Base-by-base conservation (phyloP, 257 asterid genomes). In the Petrea volubilis region DNA sequence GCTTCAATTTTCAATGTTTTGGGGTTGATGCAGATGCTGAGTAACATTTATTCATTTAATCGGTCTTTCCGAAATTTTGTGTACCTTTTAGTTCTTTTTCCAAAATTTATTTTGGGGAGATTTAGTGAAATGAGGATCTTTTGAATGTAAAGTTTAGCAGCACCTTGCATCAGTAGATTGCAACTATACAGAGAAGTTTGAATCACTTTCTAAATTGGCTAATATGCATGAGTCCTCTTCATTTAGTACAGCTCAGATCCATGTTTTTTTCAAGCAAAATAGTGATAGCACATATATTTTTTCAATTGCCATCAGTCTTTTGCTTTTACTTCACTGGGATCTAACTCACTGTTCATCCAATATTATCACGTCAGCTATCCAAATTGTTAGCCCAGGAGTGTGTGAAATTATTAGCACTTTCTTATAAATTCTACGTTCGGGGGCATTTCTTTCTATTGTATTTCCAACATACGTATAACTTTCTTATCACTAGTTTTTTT, bases 11-110 rank as follows among this genome's bases (percentile, higher is more conserved):
- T 56, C 62, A 28, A 29, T 28, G 14, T 28, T 15, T 64, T 33
- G 38, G 72, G 77, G 53, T 29, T 18, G 44, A 36, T n/a, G n/a
- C n/a, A n/a, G n/a, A 41, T n/a, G 24, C 29, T 47, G 73, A 58
- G 71, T 47, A 61, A 2, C 15, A 27, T 28, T 18, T 63, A 41
- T 23, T 36, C 15, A 38, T 20, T 36, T 24, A 31, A 15, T 23
- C 7, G 12, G 15, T 24, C 15, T 36, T 24, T 25, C 5, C 1
- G 8, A 51, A 28, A 17, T 7, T 36, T 52, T 9, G 9, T 1
- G 24, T 25, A 28, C 68, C 21, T 17, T 44, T 47, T 20, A 15
- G 3, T 31, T 60, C 29, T 3, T 14, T 60, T 23, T 24, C 38
- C 41, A 41, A 21, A 31, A 29, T 18, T 25, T 59, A 1, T 1